phyloP scores from a whole-genome alignment of 129 eudicot species.

The Arctium minus region DNA sequence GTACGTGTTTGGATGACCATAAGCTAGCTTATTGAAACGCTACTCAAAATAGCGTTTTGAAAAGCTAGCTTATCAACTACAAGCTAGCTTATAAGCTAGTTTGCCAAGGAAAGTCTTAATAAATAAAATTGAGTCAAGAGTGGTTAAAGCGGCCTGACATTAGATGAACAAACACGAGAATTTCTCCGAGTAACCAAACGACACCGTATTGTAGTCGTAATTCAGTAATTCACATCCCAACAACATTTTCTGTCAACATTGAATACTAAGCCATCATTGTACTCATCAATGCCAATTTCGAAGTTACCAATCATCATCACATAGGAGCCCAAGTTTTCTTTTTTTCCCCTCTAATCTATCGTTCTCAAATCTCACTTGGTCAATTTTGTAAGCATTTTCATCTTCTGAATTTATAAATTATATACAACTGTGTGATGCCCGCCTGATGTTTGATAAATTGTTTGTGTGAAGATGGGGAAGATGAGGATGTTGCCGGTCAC shows the following conservation, averaged over 20 bases:
- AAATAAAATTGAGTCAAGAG: neutral
- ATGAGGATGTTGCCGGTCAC: conserved; percentile 65
- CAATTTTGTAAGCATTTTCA: conserved; percentile 21
- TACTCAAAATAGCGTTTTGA: too few relatives aligned
- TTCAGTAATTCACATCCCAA: neutral
- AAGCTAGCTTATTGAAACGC: too few relatives aligned
- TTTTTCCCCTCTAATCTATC: neutral
- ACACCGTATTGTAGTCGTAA: neutral
- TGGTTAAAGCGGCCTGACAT: neutral
- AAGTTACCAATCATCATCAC: conserved; percentile 9
- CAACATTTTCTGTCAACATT: conserved; percentile 3
- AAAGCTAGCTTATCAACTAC: too few relatives aligned
- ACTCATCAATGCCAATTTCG: conserved; percentile 6
- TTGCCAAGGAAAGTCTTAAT: too few relatives aligned
- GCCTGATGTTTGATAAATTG: conserved; percentile 31
- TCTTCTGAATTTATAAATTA: neutral
- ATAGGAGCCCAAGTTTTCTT: neutral
- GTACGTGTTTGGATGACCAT: too few relatives aligned
- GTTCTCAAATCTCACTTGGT: neutral
- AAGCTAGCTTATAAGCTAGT: too few relatives aligned
- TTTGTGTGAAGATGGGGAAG: conserved; percentile 53
- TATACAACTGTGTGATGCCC: conserved; percentile 6
- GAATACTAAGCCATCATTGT: neutral
- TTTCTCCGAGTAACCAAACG: conserved; percentile 13
- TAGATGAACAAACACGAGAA: neutral